Conservation (phyloP, 202 grass and related monocot genomes). For the Eragrostis tef region DNA sequence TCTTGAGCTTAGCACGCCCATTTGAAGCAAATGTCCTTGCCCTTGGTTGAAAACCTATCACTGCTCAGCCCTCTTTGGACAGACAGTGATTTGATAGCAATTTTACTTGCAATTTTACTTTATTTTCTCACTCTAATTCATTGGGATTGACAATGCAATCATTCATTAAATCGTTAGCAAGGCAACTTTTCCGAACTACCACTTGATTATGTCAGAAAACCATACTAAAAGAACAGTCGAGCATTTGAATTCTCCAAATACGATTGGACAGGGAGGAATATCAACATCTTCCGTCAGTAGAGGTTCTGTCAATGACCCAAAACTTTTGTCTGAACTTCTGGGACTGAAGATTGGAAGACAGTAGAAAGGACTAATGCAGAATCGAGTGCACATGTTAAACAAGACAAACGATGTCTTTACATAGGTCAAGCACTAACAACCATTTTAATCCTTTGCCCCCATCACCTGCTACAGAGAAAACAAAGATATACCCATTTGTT, state of each 20-base stretch:
- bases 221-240: not conserved
- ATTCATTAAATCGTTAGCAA: constrained; percentile 13
- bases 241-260: not conserved
- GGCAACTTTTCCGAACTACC: not conserved
- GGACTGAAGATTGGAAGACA: not conserved
- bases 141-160: constrained; percentile 22
- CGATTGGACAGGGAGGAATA: no score
- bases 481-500: not conserved
- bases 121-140: not conserved
- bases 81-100: constrained; percentile 17
- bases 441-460: constrained; percentile 32
- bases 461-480: constrained; percentile 26
- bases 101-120: not conserved
- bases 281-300: not conserved
- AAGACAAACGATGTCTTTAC: constrained; percentile 42
- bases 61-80: not conserved
- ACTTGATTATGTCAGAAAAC: constrained; percentile 7
- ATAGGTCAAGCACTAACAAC: constrained; percentile 10
- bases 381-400: constrained; percentile 36
- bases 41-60: not conserved
- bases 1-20: constrained; percentile 34
- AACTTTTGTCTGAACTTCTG: constrained; percentile 11
- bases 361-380: constrained; percentile 3
- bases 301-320: not conserved
- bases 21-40: not conserved